Evolutionary conservation across 2,329 filamentous ascomycete genomes (phyloP).

Genomic region (Hymenoscyphus occultus): DNA sequence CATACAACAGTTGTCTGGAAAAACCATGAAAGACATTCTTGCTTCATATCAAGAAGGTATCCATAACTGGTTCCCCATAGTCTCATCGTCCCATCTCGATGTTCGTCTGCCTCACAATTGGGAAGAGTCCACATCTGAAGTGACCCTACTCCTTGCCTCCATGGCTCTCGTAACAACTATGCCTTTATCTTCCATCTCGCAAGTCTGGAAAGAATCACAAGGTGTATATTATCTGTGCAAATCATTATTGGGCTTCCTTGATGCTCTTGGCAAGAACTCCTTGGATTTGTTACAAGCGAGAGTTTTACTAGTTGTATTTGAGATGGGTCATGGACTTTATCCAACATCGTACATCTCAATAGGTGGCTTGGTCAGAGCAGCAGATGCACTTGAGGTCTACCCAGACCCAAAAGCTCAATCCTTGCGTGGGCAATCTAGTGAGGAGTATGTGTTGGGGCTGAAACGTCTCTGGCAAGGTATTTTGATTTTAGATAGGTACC

Average conservation of each 20-base stretch:
- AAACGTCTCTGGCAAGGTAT: not conserved
- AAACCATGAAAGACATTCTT: constrained; percentile 1
- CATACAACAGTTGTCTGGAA: not conserved
- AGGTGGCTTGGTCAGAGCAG: not conserved
- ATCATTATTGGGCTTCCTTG: constrained; percentile 3
- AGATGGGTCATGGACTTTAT: constrained; percentile 1
- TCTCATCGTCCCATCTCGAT: not conserved
- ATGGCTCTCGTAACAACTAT: not conserved
- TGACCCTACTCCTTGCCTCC: constrained; percentile 1
- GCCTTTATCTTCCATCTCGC: not conserved
- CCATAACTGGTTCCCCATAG: constrained; percentile 8
- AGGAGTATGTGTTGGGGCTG: constrained; percentile 4
- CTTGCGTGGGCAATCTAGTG: not conserved
- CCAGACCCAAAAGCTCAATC: not conserved
- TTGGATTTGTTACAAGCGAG: constrained; percentile 5
- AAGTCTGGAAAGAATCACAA: constrained; percentile 1
- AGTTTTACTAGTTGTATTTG: constrained; percentile 2
- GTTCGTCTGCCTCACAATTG: not conserved
- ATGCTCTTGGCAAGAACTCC: not conserved
- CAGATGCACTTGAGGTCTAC: constrained; percentile 4
- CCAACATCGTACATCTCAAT: constrained; percentile 2
- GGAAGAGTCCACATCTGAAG: not conserved
- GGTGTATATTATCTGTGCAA: not conserved
- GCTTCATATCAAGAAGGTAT: not conserved
- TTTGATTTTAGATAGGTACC: constrained; percentile 6